Evolutionary conservation across 2,329 filamentous ascomycete species (phyloP), one percentile per base, ranked within the genome.

Genomic region (Ceratocystiopsis sp.): DNA sequence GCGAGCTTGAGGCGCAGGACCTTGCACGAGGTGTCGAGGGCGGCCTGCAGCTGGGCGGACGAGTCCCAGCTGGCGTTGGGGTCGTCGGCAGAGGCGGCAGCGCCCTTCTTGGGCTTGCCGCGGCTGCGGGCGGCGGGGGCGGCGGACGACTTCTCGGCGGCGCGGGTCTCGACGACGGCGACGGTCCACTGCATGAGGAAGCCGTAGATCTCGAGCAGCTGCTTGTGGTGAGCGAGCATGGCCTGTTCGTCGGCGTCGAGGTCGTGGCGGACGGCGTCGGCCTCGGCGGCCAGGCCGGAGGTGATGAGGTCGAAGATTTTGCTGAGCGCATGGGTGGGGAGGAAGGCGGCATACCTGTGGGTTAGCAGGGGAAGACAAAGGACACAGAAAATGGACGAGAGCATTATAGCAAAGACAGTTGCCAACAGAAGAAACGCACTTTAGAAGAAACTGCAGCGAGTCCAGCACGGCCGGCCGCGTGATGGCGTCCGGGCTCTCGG

Each of bases 151-250:
- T 93, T 96, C 61, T 96, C 91, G 38, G 86, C 82, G 2, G 86
- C 82, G 61, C 94, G 93, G 35, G 83, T 80, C 61, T 98, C 91
- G 40, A 95, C 84, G n/a, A 83, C 85, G 8, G 86, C 81, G 50
- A 96, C 81, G 8, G 85, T 84, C 93, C 91, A 98, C 60, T 95
- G 87, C 40, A 98, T 65, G 12, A 98, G 67, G 56, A 94, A 98
- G 33, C 80, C 89, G 58, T 93, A 96, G 55, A 93, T 83, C 59
- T 98, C 91, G 50, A 98, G 72, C 2, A 95, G 69, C 51, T 83
- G 78, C 61, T 94, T 95, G 65, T 98, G 89, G 54, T 93, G 80
- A 35, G 79, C 71, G 39, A 93, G 68, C 10, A 81, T 71, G 55
- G 93, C 86, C 59, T 94, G 86, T 57, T 96, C 89, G 60, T 96